Evolutionary conservation across 345 rosid genomes (phyloP).

Genomic region (Sapria himalayana): DNA sequence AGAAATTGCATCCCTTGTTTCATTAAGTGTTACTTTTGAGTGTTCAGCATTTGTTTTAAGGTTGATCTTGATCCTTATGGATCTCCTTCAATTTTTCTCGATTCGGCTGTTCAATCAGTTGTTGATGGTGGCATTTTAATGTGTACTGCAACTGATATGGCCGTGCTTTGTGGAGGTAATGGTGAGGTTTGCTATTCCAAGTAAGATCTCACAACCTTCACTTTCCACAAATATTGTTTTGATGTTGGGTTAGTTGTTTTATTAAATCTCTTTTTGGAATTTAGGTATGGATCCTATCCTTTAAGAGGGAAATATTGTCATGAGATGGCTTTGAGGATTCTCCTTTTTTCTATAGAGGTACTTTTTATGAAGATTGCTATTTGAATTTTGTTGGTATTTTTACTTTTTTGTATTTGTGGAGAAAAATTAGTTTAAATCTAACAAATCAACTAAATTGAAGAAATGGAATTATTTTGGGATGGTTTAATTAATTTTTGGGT

Average conservation of each 20-base stretch:
- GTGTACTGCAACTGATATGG: constrained; percentile 99
- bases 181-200: constrained; percentile 99
- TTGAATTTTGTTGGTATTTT: too few species aligned
- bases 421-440: too few species aligned
- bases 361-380: neutral
- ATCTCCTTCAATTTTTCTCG: constrained; percentile 85
- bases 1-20: too few species aligned
- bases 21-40: too few species aligned
- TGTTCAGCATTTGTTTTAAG: too few species aligned
- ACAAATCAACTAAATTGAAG: too few species aligned
- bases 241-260: constrained; percentile 7
- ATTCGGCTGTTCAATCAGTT: constrained; percentile 89
- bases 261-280: constrained; percentile 9
- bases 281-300: constrained; percentile 89
- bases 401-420: too few species aligned
- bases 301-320: constrained; percentile 92
- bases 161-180: constrained; percentile 93
- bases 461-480: too few species aligned
- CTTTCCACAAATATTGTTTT: constrained; percentile 6
- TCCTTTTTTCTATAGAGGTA: constrained; percentile 9
- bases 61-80: constrained; percentile 99
- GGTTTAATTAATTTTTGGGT: too few species aligned
- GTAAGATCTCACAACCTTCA: constrained; percentile 30
- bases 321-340: constrained; percentile 98
- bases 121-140: constrained; percentile 86